phyloP scores from a whole-genome alignment of 2,329 filamentous ascomycete genomes.

The Thelonectria blattea region DNA sequence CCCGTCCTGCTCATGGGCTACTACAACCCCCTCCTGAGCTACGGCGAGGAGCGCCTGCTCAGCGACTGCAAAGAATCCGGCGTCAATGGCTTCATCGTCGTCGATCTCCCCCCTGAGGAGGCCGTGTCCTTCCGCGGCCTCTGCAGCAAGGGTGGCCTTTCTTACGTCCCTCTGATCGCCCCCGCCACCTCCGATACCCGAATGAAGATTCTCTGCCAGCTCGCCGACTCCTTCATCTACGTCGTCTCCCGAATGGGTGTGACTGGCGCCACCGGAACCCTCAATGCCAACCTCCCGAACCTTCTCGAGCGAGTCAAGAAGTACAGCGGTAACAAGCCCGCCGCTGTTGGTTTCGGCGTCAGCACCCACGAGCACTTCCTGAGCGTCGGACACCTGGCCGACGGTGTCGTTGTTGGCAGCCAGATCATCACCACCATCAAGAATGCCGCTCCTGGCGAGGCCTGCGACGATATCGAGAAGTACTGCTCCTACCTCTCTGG shows the following conservation, averaged over 20 bases:
- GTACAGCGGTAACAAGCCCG: conserved; percentile 88
- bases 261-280: conserved; percentile 83
- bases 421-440: conserved; percentile 85
- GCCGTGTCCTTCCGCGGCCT: conserved; percentile 88
- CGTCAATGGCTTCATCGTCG: conserved; percentile 95
- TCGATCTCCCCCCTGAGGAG: conserved; percentile 95
- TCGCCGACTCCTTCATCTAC: conserved; percentile 98
- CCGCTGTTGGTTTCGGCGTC: conserved; percentile 94
- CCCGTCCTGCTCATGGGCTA: conserved; percentile 98
- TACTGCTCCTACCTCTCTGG: conserved; percentile 78
- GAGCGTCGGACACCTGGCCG: conserved; percentile 81
- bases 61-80: conserved; percentile 83
- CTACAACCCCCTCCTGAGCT: conserved; percentile 94
- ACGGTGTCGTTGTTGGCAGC: conserved; percentile 95
- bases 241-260: conserved; percentile 97
- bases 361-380: conserved; percentile 94
- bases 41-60: conserved; percentile 89
- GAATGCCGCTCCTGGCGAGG: conserved; percentile 41
- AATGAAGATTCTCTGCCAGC: conserved; percentile 94
- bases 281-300: conserved; percentile 82
- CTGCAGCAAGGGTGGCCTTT: conserved; percentile 81
- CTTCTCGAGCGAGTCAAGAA: conserved; percentile 86
- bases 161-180: conserved; percentile 96
- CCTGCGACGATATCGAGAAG: conserved; percentile 76
- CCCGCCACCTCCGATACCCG: conserved; percentile 89